Evolutionary conservation across 768 basidiomycete species (phyloP), one percentile per base, ranked within the genome.

Genomic region (Pleurotus platypus): DNA sequence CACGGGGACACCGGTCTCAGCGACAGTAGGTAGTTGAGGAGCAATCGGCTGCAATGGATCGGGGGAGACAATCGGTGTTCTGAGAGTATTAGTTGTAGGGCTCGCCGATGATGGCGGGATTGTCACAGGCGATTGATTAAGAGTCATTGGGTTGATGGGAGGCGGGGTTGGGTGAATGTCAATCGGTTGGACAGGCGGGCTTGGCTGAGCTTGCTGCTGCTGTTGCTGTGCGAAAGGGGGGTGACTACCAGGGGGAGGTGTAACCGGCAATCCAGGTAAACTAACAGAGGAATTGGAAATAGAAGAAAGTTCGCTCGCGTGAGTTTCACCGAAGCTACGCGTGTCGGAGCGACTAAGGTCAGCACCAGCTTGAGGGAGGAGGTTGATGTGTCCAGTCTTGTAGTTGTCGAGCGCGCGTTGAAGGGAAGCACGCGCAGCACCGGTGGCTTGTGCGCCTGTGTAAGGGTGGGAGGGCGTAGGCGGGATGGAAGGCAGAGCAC

Each of bases 261-360:
- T 76, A 40, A 77, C 20, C 2, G 78, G 70, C n/a, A 77, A 65
- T 46, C 67, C 68, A 16, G 74, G 71, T 56, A 74, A 70, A 47
- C 60, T 62, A 38, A 62, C 50, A 22, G 63, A 59, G 24, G 60
- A 63, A 4, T 61, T 56, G 20, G 66, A 60, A 0, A 67, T 66
- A 11, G 77, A 66, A 15, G 79, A 79, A 37, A 94, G 76, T 70
- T 93, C 92, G 37, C 72, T 77, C 0, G 87, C 89, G 63, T 94
- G 92, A 39, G 85, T 92, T 70, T 87, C 89, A 16, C 92, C 92
- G 65, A 94, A 94, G 69, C 88, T 91, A 57, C 82, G 82, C 0
- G 88, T 89, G 64, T 93, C 88, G 3, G 86, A 86, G 58, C 86
- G 76, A 58, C 78, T 77, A 40, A 90, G 77, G 65, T 87, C 85